Percentiles rank a stretch among this genome's conserved stretches.
phyloP scores from a whole-genome alignment of 2,329 filamentous ascomycete species.

The Beauveria bassiana region DNA sequence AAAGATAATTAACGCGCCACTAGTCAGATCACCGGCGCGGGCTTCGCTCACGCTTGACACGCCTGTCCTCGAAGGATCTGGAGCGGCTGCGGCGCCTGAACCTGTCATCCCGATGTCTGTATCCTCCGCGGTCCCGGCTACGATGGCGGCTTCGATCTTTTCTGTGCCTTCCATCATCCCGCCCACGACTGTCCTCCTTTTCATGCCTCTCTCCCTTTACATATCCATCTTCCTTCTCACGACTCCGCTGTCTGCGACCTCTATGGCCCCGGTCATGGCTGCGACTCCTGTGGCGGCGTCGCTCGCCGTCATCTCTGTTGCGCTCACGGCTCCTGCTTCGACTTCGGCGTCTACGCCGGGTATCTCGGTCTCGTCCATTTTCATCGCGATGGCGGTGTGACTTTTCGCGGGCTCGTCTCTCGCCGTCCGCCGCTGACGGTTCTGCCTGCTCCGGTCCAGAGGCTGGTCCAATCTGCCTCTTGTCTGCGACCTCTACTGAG shows the following conservation, averaged over 20 bases:
- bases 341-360: slow-evolving; percentile 27
- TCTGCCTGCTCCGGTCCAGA: slow-evolving; percentile 16
- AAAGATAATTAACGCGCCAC: not conserved
- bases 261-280: not conserved
- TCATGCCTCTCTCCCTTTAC: slow-evolving; percentile 19
- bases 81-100: slow-evolving; percentile 14
- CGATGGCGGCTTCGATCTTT: slow-evolving; percentile 12
- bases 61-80: slow-evolving; percentile 5
- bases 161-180: not conserved
- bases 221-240: slow-evolving; percentile 13
- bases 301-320: slow-evolving; percentile 24
- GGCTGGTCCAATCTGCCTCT: slow-evolving; percentile 27
- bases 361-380: slow-evolving; percentile 24
- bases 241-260: slow-evolving; percentile 13
- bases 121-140: slow-evolving; percentile 11
- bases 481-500: slow-evolving; percentile 53
- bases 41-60: not conserved
- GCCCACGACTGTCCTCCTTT: slow-evolving; percentile 13
- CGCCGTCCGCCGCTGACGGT: not conserved
- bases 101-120: slow-evolving; percentile 8
- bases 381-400: slow-evolving; percentile 24
- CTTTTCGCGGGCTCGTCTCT: slow-evolving; percentile 20
- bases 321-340: slow-evolving; percentile 18
- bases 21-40: not conserved
- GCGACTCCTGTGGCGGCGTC: slow-evolving; percentile 19